Evolutionary conservation across 495 filamentous ascomycete genomes (phyloP), one percentile per base, ranked within the genome.

Genomic region (Penicillium parvum): DNA sequence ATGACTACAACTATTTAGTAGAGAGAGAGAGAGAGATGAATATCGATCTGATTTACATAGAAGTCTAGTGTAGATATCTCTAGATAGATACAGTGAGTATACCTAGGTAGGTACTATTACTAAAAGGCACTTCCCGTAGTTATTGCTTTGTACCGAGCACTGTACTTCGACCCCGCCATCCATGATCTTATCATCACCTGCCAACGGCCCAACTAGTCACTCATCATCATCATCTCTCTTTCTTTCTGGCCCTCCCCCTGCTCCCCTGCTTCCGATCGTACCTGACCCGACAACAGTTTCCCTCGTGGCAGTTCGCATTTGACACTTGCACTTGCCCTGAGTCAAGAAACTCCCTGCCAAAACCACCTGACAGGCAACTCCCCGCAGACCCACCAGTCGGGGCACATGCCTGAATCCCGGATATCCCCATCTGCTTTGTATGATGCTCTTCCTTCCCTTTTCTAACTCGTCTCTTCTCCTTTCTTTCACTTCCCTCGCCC

Each of bases 351-450:
- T 17, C 18, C n/a, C 9, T 12, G 29, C n/a, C n/a, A n/a, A n/a
- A n/a, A 33, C 32, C 32, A 44, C 20, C 22, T 37, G 41, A 44
- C 41, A 32, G 32, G 41, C 32, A 27, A 25, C 21, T 44, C 41
- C 41, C 32, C 40, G 23, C 41, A 35, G 41, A 44, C 41, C 40
- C 40, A 35, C 41, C 28, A 26, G 23, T 29, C 12, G 25, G 40
- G 40, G 40, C 33, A 43, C 39, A 49, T 43, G 40, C 39, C 25
- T 36, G 26, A n/a, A 22, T 37, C 33, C 20, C 26, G 19, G 25
- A 11, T 22, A 38, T 49, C 39, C 34, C 32, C 43, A 33, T 46
- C 30, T 22, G 10, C 15, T 9, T 16, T 36, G 16, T 12, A 16
- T 32, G 23, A 30, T 22, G 32, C 29, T 40, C 12, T 18, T 35